phyloP scores from a whole-genome alignment of 1,139 yeast genomes.

The Hanseniaspora gamundiae region DNA sequence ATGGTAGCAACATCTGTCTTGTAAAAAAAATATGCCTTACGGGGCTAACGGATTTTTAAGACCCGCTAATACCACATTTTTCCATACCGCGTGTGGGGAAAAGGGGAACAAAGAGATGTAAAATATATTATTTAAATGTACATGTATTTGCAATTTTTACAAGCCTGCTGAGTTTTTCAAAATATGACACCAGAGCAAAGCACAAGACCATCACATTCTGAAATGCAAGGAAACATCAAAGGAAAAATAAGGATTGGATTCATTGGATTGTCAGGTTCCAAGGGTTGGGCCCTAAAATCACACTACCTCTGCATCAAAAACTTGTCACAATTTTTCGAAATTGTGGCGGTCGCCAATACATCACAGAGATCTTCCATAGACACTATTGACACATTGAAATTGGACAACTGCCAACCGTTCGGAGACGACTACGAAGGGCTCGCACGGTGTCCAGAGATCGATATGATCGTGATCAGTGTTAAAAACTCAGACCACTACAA shows the following conservation, averaged over 20 bases:
- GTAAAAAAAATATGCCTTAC: too few relatives aligned
- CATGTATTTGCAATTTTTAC: too few relatives aligned
- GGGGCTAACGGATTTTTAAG: too few relatives aligned
- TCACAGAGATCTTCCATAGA: slow-evolving; percentile 12
- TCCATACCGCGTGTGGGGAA: too few relatives aligned
- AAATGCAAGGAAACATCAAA: slow-evolving; percentile 14
- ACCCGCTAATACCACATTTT: too few relatives aligned
- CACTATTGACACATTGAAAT: slow-evolving; percentile 16
- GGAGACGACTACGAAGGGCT: slow-evolving; percentile 13
- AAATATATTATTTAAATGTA: too few relatives aligned
- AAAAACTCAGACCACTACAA: slow-evolving; percentile 14
- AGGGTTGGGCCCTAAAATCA: slow-evolving; percentile 21
- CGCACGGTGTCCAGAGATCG: slow-evolving; percentile 14
- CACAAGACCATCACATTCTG: slow-evolving; percentile 6
- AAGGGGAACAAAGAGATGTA: too few relatives aligned
- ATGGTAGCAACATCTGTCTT: too few relatives aligned
- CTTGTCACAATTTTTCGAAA: slow-evolving; percentile 18
- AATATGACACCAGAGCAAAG: neutral
- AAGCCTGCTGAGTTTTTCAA: too few relatives aligned
- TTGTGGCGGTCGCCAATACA: slow-evolving; percentile 16
- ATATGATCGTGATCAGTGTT: slow-evolving; percentile 17
- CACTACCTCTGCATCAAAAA: slow-evolving; percentile 19
- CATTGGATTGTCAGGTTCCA: slow-evolving; percentile 14
- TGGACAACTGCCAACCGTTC: slow-evolving; percentile 17
- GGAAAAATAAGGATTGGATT: slow-evolving; percentile 17